Evolutionary conservation across 306 rosid species (phyloP), one percentile per base, ranked within the genome.

Genomic region (Rosa persica): DNA sequence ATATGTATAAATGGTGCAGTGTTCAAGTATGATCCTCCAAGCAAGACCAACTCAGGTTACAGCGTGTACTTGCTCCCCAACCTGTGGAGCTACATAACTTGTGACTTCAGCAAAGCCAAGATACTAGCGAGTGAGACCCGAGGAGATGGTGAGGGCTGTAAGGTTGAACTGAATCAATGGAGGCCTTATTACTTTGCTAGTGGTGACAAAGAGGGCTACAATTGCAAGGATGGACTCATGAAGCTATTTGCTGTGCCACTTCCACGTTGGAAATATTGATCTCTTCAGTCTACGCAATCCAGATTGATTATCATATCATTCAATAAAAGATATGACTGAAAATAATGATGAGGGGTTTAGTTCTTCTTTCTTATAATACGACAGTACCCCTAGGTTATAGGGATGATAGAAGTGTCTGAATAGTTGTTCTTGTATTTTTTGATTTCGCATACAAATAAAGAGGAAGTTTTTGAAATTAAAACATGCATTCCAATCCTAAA

Each of bases 131-230:
- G 4, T 20, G 48, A 72, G 0, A 74, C 6, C 13, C 70, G 86
- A 16, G 95, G 95, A 0, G 71, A 25, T 23, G 89, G 84, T 0
- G 49, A 84, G 15, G 93, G 93, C 1, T 77, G 86, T 19, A 81
- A 74, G 77, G 46, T 86, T 42, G 82, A 66, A 66, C 83, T 89
- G 16, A 82, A 80, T 68, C 67, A 74, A 17, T 67, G 61, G 89
- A 86, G 36, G 72, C 89, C 93, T 62, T 89, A 85, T 58, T 90
- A 92, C 80, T 86, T 92, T 64, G 93, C 90, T 8, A 86, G 86
- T 40, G 60, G 84, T 0, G 87, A 67, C 42, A 81, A 80, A 25
- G 67, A 81, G 38, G 82, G 84, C 46, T 66, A 76, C 72, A 89
- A 85, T 16, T 89, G 91, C 82, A 81, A 82, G 40, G 86, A 83